Conservation (phyloP, 805 yeast species). For the Tetrapisispora pingtungensis region DNA sequence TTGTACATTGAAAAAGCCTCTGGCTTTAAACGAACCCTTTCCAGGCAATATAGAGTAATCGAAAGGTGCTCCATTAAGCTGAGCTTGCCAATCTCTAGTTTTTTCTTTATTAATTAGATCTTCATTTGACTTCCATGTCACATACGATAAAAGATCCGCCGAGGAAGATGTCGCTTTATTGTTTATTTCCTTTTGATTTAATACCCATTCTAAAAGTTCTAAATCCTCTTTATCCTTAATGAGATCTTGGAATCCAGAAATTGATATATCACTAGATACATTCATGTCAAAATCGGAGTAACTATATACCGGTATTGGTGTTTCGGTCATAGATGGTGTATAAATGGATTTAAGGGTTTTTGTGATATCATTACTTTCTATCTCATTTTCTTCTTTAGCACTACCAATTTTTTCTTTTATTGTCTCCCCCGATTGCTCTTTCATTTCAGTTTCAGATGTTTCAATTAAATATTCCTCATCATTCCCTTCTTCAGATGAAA, state of each 20-base stretch:
- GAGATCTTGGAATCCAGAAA: conserved; percentile 41
- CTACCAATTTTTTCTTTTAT: neutral
- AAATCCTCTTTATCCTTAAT: conserved; percentile 73
- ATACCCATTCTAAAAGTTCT: conserved; percentile 38
- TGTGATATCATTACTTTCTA: no score
- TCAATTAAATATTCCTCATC: conserved; percentile 8
- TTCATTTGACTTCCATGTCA: conserved; percentile 18
- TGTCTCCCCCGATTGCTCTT: neutral
- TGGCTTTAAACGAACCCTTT: conserved; percentile 58
- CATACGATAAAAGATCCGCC: conserved; percentile 9
- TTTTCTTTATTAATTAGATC: conserved; percentile 6
- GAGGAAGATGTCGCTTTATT: neutral
- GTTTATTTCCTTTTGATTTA: conserved; percentile 14
- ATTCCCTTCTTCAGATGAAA: conserved; percentile 9
- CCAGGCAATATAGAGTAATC: conserved; percentile 30
- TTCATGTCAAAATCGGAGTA: conserved; percentile 20
- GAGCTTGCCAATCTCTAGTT: conserved; percentile 11
- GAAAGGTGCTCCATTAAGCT: conserved; percentile 21
- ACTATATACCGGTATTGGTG: conserved; percentile 49
- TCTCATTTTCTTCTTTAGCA: neutral
- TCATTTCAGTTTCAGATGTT: neutral
- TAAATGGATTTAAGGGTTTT: conserved; percentile 22
- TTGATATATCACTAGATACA: conserved; percentile 4
- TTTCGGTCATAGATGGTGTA: conserved; percentile 38
- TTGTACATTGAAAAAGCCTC: conserved; percentile 63